phyloP scores from a whole-genome alignment of 768 basidiomycete species.

The Amanita thiersii region DNA sequence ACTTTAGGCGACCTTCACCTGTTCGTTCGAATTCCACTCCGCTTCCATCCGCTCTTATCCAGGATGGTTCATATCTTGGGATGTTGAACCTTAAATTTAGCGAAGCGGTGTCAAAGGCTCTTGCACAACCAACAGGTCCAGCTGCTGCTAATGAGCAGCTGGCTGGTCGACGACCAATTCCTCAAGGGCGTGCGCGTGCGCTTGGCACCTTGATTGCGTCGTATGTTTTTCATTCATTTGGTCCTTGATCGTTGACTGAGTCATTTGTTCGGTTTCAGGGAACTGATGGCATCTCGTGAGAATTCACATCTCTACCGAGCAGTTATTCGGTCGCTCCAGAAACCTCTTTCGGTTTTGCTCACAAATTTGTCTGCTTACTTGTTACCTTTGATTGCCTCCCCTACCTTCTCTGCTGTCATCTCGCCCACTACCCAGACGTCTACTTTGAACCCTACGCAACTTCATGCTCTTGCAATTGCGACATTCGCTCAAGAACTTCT shows the following conservation, averaged over 20 bases:
- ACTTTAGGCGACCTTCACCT: conserved; percentile 49
- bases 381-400: conserved; percentile 57
- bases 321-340: conserved; percentile 64
- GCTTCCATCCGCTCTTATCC: conserved; percentile 41
- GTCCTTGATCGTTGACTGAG: conserved; percentile 10
- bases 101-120: conserved; percentile 73
- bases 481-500: conserved; percentile 70
- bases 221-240: conserved; percentile 35
- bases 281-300: conserved; percentile 55
- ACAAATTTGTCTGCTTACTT: conserved; percentile 63
- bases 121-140: conserved; percentile 56
- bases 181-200: conserved; percentile 60
- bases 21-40: conserved; percentile 27
- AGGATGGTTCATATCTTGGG: conserved; percentile 77
- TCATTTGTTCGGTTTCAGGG: conserved; percentile 41
- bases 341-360: conserved; percentile 68
- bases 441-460: conserved; percentile 56
- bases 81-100: conserved; percentile 69
- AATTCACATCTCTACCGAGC: conserved; percentile 62
- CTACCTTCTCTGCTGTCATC: conserved; percentile 46
- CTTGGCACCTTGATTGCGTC: conserved; percentile 62
- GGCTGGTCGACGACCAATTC: conserved; percentile 64
- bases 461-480: conserved; percentile 62
- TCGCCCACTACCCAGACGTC: conserved; percentile 42
- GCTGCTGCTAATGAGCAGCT: conserved; percentile 42